phyloP scores from a whole-genome alignment of 2,329 filamentous ascomycete genomes.

The Stagonosporopsis vannaccii region DNA sequence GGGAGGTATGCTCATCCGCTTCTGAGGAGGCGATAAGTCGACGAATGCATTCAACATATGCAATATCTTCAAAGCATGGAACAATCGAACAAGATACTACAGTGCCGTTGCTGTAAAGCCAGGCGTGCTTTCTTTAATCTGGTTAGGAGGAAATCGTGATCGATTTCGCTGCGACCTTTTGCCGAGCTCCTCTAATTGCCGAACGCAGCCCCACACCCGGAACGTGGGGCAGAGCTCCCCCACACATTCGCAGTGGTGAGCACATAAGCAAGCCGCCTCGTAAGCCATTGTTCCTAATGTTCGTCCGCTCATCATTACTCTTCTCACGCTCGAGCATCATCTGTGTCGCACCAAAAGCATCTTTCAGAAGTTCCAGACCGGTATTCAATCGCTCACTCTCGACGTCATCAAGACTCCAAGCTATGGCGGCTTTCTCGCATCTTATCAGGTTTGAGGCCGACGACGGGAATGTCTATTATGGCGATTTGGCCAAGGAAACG shows the following conservation, averaged over 20 bases:
- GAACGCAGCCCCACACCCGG: slow-evolving; percentile 3
- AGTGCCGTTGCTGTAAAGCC: too few relatives aligned
- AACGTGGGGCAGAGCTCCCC: slow-evolving; percentile 15
- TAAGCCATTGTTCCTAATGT: background rate
- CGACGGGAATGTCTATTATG: slow-evolving; percentile 41
- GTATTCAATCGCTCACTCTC: background rate
- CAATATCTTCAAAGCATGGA: too few relatives aligned
- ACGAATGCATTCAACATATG: too few relatives aligned
- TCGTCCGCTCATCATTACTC: background rate
- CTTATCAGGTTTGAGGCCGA: slow-evolving; percentile 44
- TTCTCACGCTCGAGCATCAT: slow-evolving; percentile 2
- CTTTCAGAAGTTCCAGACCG: background rate
- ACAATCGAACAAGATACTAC: too few relatives aligned
- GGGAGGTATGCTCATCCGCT: too few relatives aligned
- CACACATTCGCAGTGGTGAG: slow-evolving; percentile 4
- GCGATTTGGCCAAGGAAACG: slow-evolving; percentile 40
- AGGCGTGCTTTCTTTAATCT: too few relatives aligned
- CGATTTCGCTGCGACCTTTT: background rate
- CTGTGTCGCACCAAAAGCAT: background rate
- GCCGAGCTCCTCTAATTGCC: slow-evolving; percentile 11
- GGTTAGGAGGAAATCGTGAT: background rate
- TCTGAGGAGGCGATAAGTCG: too few relatives aligned
- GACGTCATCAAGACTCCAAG: slow-evolving; percentile 6
- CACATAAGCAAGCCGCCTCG: slow-evolving; percentile 6
- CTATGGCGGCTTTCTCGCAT: slow-evolving; percentile 40